Evolutionary conservation across 2,329 filamentous ascomycete species (phyloP).

Genomic region (Colletotrichum truncatum): DNA sequence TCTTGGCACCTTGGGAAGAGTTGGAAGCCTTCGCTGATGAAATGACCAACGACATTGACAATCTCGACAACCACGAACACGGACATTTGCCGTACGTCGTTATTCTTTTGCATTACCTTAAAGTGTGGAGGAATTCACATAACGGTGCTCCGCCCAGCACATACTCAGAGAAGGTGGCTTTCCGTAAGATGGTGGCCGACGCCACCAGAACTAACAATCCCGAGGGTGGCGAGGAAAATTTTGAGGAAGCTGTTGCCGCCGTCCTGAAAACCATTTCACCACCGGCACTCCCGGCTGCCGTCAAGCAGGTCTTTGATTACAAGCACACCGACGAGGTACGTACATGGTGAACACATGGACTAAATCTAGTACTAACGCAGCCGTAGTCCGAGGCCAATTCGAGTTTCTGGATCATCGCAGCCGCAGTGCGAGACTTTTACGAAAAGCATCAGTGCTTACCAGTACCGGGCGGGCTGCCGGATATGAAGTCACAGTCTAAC

Average conservation of each 20-base stretch:
- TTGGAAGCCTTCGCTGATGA: constrained; percentile 72
- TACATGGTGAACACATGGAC: constrained; percentile 49
- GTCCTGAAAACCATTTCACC: constrained; percentile 86
- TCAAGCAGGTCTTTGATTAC: constrained; percentile 83
- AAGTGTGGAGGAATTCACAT: constrained; percentile 79
- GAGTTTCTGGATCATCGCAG: constrained; percentile 89
- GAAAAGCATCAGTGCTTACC: constrained; percentile 78
- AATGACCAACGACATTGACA: constrained; percentile 75
- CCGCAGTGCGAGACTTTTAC: constrained; percentile 82
- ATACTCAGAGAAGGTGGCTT: constrained; percentile 88
- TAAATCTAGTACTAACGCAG: constrained; percentile 29
- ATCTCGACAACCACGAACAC: constrained; percentile 80
- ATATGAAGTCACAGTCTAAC: constrained; percentile 95
- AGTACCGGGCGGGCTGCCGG: constrained; percentile 86
- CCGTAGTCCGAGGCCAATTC: constrained; percentile 55
- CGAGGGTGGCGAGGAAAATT: constrained; percentile 96
- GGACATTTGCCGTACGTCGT: constrained; percentile 91
- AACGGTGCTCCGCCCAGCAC: constrained; percentile 73
- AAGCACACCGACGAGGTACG: constrained; percentile 59
- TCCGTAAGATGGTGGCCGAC: constrained; percentile 75
- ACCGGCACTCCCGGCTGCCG: constrained; percentile 72
- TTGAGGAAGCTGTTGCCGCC: constrained; percentile 87
- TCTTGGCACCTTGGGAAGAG: constrained; percentile 88
- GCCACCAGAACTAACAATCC: constrained; percentile 76
- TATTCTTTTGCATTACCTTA: constrained; percentile 83